phyloP scores from a whole-genome alignment of 2,329 filamentous ascomycete species.

The Ophiostoma australiae region DNA sequence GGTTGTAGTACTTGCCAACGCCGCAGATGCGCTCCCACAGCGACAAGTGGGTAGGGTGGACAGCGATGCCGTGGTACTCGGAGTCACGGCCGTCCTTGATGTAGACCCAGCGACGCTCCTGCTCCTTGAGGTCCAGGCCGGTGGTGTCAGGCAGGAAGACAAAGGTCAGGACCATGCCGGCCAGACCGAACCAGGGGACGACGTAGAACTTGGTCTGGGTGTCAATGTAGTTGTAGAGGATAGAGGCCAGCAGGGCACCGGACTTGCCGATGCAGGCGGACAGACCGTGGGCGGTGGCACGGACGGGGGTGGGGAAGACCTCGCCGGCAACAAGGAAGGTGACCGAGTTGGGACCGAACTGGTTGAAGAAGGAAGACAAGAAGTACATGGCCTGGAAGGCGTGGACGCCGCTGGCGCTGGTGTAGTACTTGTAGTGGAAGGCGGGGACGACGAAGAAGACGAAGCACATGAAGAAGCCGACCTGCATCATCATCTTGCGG shows the following conservation, averaged over 20 bases:
- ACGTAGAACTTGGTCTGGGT: slow-evolving; percentile 81
- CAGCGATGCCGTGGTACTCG: slow-evolving; percentile 89
- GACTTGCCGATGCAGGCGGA: slow-evolving; percentile 87
- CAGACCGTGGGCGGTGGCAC: slow-evolving; percentile 89
- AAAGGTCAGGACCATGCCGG: slow-evolving; percentile 74
- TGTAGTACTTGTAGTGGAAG: slow-evolving; percentile 85
- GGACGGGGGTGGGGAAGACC: slow-evolving; percentile 91
- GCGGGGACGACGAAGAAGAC: slow-evolving; percentile 88
- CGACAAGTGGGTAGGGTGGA: slow-evolving; percentile 83
- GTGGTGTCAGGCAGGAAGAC: slow-evolving; percentile 95
- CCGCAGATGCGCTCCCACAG: slow-evolving; percentile 80
- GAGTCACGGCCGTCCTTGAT: slow-evolving; percentile 70
- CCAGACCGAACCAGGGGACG: slow-evolving; percentile 91
- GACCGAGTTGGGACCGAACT: slow-evolving; percentile 93
- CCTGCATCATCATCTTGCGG: slow-evolving; percentile 91
- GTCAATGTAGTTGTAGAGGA: slow-evolving; percentile 93
- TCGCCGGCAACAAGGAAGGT: slow-evolving; percentile 95
- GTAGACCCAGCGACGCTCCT: slow-evolving; percentile 88
- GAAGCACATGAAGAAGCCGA: slow-evolving; percentile 91
- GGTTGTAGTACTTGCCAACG: slow-evolving; percentile 75
- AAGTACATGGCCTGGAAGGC: slow-evolving; percentile 99
- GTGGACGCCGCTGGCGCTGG: slow-evolving; percentile 62
- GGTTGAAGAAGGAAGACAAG: slow-evolving; percentile 96
- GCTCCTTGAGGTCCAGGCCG: slow-evolving; percentile 92
- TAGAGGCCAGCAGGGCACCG: slow-evolving; percentile 77